These are phyloP conservation scores for Picochlorum sp. DNA, from an alignment of 139 green algal species.

Conservation along the genomic window DNA sequence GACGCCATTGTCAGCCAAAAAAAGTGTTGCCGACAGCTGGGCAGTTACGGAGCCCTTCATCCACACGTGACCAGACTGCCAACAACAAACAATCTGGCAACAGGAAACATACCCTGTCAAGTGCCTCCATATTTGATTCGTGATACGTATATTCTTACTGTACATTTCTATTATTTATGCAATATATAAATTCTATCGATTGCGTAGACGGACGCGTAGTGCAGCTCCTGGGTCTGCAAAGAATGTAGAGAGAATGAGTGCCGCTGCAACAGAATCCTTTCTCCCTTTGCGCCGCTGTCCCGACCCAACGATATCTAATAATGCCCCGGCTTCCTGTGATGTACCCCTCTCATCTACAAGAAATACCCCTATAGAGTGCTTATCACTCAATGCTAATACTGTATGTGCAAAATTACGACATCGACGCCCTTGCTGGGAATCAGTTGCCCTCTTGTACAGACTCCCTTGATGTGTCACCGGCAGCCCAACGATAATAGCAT, in stretches of 20 bases:
- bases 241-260: slow-evolving; percentile 24
- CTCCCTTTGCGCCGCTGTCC: not conserved
- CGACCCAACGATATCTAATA: not conserved
- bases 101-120: no score
- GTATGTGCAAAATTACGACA: slow-evolving; percentile 28
- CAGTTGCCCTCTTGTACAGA: slow-evolving; percentile 8
- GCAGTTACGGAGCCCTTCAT: no score
- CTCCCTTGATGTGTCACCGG: slow-evolving; percentile 16
- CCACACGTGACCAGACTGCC: no score
- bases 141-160: no score
- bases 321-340: slow-evolving; percentile 2
- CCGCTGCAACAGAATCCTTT: slow-evolving; percentile 27
- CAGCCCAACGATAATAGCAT: slow-evolving; percentile 26
- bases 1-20: no score
- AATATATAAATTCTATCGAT: no score
- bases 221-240: slow-evolving; percentile 17
- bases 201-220: not conserved
- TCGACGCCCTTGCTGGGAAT: slow-evolving; percentile 32
- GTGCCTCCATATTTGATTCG: no score
- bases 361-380: slow-evolving; percentile 6
- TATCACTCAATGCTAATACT: slow-evolving; percentile 5
- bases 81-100: no score
- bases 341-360: slow-evolving; percentile 14
- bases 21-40: no score
- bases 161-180: no score